Evolutionary conservation across 108 stramenopile species (phyloP).

Genomic region (Pseudonitzschia delicatissima): DNA sequence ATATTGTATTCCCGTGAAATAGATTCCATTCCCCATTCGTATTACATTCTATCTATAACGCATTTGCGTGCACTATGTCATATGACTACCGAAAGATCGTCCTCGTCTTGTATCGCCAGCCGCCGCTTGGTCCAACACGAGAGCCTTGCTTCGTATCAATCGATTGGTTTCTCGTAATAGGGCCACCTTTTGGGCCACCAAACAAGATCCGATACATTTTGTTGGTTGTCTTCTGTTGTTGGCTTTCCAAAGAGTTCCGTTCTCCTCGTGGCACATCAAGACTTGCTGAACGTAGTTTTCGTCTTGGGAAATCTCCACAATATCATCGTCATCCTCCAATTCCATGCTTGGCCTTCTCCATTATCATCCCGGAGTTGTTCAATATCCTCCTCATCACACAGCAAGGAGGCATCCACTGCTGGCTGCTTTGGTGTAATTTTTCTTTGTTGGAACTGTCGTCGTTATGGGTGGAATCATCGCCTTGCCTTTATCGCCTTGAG

Average conservation of each 20-base stretch:
- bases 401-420: too few relatives aligned
- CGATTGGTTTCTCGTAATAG: neutral
- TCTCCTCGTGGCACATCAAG: neutral
- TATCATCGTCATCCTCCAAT: neutral
- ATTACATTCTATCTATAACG: too few relatives aligned
- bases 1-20: too few relatives aligned
- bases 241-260: neutral
- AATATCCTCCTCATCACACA: neutral
- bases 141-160: neutral
- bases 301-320: neutral
- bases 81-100: too few relatives aligned
- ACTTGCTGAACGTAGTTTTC: neutral
- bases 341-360: too few relatives aligned
- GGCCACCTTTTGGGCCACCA: neutral
- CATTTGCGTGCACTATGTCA: too few relatives aligned
- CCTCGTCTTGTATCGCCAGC: neutral
- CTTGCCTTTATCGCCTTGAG: too few relatives aligned
- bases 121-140: neutral
- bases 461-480: too few relatives aligned
- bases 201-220: neutral
- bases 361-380: neutral
- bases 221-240: neutral
- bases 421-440: too few relatives aligned
- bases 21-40: too few relatives aligned
- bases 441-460: too few relatives aligned